Evolutionary conservation across 306 rosid genomes (phyloP), one percentile per base, ranked within the genome.

Genomic region (Herpetospermum pedunculosum): DNA sequence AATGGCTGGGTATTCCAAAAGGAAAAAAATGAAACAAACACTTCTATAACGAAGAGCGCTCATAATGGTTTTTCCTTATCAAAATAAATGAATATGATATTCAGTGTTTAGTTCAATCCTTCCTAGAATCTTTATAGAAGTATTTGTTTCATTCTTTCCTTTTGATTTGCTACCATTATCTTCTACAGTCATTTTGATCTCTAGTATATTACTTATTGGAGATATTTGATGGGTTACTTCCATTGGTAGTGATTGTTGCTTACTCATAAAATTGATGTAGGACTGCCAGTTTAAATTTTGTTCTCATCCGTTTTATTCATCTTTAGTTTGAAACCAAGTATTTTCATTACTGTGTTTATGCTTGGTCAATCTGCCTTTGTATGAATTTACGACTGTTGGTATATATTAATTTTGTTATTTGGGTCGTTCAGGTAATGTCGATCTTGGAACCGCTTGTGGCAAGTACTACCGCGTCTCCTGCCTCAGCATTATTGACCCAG

Each of bases 391-490:
- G n/a, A n/a, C n/a, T n/a, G n/a, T n/a, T n/a, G n/a, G n/a, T n/a
- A n/a, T n/a, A n/a, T n/a, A 18, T 16, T 28, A 16, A 28, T 8
- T 60, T 8, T 46, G 70, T 28, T 18, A 70, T 16, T 46, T 70
- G 40, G 73, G 6, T 29, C 5, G 1, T 28, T 69, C 46, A 84
- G 88, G 83, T 77, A 84, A 84, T 47, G 82, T 84, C n/a, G 88
- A 84, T 55, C 77, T 81, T 3, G 87, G 87, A 2, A 84, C 87
- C 11, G 81, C 88, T 0, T 84, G 88, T 53, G 88, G 88, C 19
- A 84, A 84, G 83, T 84, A 84, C 16, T 84, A 58, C 78, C 82
- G 83, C 0, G 88, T 84, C 6, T 84, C 88, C 0, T 84, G 88
- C 74, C 83, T 84, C 16, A 81, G 88, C 81, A 84, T 84, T 32